A percentile compares a stretch with the other conserved stretches of the same genome.
These are phyloP conservation scores for Pontederia paniculata DNA, from an alignment of 176 grass and related monocot species.

Conservation along the genomic window DNA sequence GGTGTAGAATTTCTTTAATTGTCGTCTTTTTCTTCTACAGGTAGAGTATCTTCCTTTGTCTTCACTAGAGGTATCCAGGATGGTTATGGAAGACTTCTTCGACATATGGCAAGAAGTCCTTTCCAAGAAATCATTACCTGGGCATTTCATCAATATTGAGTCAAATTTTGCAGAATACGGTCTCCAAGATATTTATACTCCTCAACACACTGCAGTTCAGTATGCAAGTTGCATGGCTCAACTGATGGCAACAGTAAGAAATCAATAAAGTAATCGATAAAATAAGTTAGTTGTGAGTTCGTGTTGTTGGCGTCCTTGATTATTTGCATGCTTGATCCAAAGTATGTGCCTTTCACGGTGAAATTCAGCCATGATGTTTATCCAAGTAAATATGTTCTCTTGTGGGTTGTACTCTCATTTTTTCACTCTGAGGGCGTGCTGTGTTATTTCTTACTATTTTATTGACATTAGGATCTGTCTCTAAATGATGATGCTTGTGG, in stretches of 20 bases:
- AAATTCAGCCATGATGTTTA: too few relatives aligned
- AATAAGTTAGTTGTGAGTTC: too few relatives aligned
- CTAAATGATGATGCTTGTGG: too few relatives aligned
- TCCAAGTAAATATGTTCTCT: too few relatives aligned
- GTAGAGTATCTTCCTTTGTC: slow-evolving; percentile 78
- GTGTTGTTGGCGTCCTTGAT: too few relatives aligned
- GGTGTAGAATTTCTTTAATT: background rate
- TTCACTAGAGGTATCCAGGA: slow-evolving; percentile 74
- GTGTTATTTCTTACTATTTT: too few relatives aligned
- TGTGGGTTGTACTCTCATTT: too few relatives aligned
- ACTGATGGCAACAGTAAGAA: slow-evolving; percentile 51
- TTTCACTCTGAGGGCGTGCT: too few relatives aligned
- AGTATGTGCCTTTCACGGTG: too few relatives aligned
- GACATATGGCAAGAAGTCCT: slow-evolving; percentile 79
- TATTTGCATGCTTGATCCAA: too few relatives aligned
- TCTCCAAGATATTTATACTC: slow-evolving; percentile 61
- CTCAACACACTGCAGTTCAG: slow-evolving; percentile 69
- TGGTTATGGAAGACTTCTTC: slow-evolving; percentile 76
- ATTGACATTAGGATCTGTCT: too few relatives aligned
- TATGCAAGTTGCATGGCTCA: slow-evolving; percentile 64
- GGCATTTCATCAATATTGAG: slow-evolving; percentile 66
- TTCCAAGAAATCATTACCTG: slow-evolving; percentile 49
- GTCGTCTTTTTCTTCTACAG: slow-evolving; percentile 29
- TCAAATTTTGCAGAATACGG: slow-evolving; percentile 61
- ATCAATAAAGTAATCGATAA: background rate